Evolutionary conservation across 768 basidiomycete species (phyloP), one percentile per base, ranked within the genome.

Genomic region (Leccinum imitatum): DNA sequence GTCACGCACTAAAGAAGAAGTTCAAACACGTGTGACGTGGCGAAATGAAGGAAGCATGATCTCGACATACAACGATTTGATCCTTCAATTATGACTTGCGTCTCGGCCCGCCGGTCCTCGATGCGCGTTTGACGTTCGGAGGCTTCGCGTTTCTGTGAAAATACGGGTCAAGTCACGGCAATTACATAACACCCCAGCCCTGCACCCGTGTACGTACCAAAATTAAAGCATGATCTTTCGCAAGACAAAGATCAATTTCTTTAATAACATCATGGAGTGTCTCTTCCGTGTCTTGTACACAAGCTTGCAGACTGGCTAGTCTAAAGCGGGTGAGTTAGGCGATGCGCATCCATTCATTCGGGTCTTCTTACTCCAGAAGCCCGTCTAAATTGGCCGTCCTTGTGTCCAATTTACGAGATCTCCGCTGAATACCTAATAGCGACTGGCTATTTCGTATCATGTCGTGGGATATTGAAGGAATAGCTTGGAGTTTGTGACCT

Each of bases 301-400:
- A 77, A 35, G 81, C 76, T 62, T 86, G 85, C 23, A 85, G 65
- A 52, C 76, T 81, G 35, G 79, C 79, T 27, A 87, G 72, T 67
- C 87, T 89, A 57, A 37, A 52, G 53, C 27, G 54, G 19, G 9
- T 50, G 35, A 63, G 58, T 59, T 55, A 53, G 54, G 25, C 27
- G 35, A 37, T 13, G 14, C 30, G 25, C 35, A 47, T 59, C 39
- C 5, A 14, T 51, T 31, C 52, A n/a, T 51, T 41, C 30, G 60
- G 54, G 37, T 57, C 27, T 31, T 73, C 85, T 61, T 60, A 93
- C 91, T 85, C 86, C 67, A 87, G 81, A 21, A 93, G 76, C 61
- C 90, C 88, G 59, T 90, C 86, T 79, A 81, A 87, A 11, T 73
- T 78, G 10, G 86, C 83, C 4, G 85, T 88, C 66, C 77, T 82